Base-by-base conservation (phyloP, 148 eudicot genomes). In the Diospyros lotus region DNA sequence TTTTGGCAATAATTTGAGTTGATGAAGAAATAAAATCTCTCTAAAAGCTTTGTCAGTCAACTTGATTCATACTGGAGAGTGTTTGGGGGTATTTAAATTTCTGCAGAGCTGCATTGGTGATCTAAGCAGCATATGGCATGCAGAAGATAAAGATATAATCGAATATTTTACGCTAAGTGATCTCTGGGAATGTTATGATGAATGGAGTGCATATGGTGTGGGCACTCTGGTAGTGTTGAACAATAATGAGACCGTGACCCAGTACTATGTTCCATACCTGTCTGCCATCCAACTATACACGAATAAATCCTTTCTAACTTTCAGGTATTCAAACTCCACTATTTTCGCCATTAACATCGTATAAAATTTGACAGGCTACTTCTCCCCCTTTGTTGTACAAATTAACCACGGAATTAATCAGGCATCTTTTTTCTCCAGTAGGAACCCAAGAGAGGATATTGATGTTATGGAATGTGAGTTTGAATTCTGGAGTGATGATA, bases 181-280 rank as follows among this genome's bases (percentile, higher is more conserved):
- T 87, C 85, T 95, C n/a, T 95, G 98, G 98, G 77, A 83, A 51
- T 78, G 84, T 58, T 95, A 80, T 40, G 97, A 89, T 77, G 97
- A 95, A 85, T 90, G 94, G 97, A 95, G 98, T 82, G 94, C 89
- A 13, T 95, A 92, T 65, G 98, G 98, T 4, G 94, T 96, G 9
- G 98, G 98, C 39, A 96, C 92, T 55, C 97, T 97, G 3, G 80
- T 95, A 64, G 10, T 7, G 4, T 43, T 77, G 2, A 80, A 79
- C 46, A 64, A 14, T 4, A 86, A 78, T 10, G 89, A 90, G 68
- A 78, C 82, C 50, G 80, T 95, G 13, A 87, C 92, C 3, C 97
- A 95, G 72, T 95, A 95, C 80, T 95, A 88, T 71, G 97, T 88
- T 11, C 98, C 98, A 74, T 92, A 90, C 75, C 90, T 95, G 51